Base-by-base conservation (phyloP, 2,329 filamentous ascomycete genomes). In the Trichoderma harzianum region DNA sequence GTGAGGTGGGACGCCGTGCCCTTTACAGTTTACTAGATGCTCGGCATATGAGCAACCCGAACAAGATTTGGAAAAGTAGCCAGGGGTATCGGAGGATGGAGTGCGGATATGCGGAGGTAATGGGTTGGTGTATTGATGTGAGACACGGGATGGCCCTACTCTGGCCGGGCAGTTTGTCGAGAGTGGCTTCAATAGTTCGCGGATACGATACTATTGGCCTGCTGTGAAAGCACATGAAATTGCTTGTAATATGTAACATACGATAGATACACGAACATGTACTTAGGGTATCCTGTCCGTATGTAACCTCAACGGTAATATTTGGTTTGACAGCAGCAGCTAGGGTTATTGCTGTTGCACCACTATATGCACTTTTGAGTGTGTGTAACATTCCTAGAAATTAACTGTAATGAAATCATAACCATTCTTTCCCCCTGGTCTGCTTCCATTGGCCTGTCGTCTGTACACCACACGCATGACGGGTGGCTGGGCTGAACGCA, bases 1-100 rank as follows among this genome's bases (percentile, higher is more conserved):
- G 77, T 82, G 4, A 76, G 80, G 7, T 81, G 80, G 80, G 79
- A 80, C 61, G 79, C 78, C 10, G 53, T 74, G 21, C 74, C 78
- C 4, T 80, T 71, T 36, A 12, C 51, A 3, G 7, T 16, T 39
- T 39, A 16, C 14, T 12, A 21, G 47, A 26, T 30, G 7, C 36
- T 24, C 26, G 24, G 51, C 32, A 11, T 43, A 26, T 5, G 47
- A 51, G 47, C n/a, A 51, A 24, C 2, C 8, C n/a, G 5, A 47
- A 47, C 43, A 47, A 51, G 47, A 6, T 7, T n/a, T 18, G 7
- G 28, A 60, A 8, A 30, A 34, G 57, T 60, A 34, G 28, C 10
- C 57, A 57, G 53, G 28, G 57, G n/a, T 21, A 60, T 30, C 12
- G n/a, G 34, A 28, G n/a, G n/a, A 39, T 11, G 18, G 3, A 7